These are phyloP conservation scores for Boletus reticuloceps DNA, from an alignment of 768 basidiomycete species.

Conservation along the genomic window DNA sequence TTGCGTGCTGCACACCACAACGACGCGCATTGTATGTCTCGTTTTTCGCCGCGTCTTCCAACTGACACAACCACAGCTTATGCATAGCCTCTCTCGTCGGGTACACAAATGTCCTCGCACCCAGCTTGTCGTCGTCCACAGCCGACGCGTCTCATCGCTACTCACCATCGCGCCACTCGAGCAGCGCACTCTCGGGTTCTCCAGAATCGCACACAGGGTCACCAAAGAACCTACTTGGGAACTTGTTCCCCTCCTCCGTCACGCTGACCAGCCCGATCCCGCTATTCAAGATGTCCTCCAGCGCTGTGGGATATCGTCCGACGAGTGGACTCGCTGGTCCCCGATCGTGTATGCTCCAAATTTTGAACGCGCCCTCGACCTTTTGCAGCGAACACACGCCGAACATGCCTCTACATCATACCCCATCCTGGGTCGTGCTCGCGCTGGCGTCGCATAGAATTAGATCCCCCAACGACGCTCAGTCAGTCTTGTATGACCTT, in stretches of 20 bases:
- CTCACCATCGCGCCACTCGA: slow-evolving; percentile 24
- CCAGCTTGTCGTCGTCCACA: neutral
- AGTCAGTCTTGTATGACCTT: slow-evolving; percentile 42
- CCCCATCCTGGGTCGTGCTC: slow-evolving; percentile 57
- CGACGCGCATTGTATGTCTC: slow-evolving; percentile 2
- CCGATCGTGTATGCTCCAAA: slow-evolving; percentile 34
- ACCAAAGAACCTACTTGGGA: slow-evolving; percentile 43
- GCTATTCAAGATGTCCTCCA: slow-evolving; percentile 24
- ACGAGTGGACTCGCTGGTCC: slow-evolving; percentile 42
- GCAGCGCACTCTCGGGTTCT: slow-evolving; percentile 23
- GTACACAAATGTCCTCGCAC: neutral
- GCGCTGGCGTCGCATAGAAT: slow-evolving; percentile 48
- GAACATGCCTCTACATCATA: neutral
- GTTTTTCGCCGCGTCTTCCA: neutral
- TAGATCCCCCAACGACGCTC: slow-evolving; percentile 43
- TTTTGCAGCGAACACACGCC: slow-evolving; percentile 12
- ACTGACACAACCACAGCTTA: slow-evolving; percentile 15
- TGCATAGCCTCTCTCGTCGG: slow-evolving; percentile 18
- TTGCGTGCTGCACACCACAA: neutral
- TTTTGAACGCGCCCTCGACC: slow-evolving; percentile 31
- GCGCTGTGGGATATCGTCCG: slow-evolving; percentile 32
- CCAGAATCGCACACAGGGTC: slow-evolving; percentile 35
- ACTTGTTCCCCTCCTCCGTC: slow-evolving; percentile 35
- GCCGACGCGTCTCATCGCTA: slow-evolving; percentile 16
- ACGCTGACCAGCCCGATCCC: slow-evolving; percentile 1